phyloP scores from a whole-genome alignment of 1,284 basidiomycete species.

The Phylloboletellus chloephorus region DNA sequence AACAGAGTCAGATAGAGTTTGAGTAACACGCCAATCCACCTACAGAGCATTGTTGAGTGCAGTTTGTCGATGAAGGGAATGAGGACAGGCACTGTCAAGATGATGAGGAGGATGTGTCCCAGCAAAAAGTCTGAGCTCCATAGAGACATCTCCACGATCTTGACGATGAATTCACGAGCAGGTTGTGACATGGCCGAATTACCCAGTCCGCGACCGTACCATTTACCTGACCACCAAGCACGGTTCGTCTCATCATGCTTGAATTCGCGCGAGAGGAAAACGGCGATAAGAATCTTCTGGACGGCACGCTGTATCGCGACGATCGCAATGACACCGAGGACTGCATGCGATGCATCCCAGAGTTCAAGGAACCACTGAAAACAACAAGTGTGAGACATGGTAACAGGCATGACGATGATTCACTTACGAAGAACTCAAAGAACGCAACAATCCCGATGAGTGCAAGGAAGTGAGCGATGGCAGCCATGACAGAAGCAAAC shows the following conservation, averaged over 20 bases:
- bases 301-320: constrained; percentile 86
- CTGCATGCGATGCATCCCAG: constrained; percentile 94
- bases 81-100: constrained; percentile 78
- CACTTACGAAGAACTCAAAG: constrained; percentile 90
- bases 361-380: constrained; percentile 91
- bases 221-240: constrained; percentile 99
- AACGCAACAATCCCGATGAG: constrained; percentile 81
- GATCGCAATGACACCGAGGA: constrained; percentile 81
- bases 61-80: constrained; percentile 84
- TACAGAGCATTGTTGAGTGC: constrained; percentile 88
- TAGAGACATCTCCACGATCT: constrained; percentile 93
- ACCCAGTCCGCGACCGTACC: constrained; percentile 90
- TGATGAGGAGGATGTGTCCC: constrained; percentile 77
- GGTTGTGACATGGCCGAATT: constrained; percentile 88
- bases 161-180: constrained; percentile 93
- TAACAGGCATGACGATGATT: constrained; percentile 5
- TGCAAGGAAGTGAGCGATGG: constrained; percentile 74
- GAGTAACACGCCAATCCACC: constrained; percentile 29
- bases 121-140: constrained; percentile 90
- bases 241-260: constrained; percentile 96
- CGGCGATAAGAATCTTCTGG: constrained; percentile 89
- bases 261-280: constrained; percentile 91
- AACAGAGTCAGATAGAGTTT: constrained; percentile 6
- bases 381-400: constrained; percentile 15
- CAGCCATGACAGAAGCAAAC: constrained; percentile 90